phyloP scores from a whole-genome alignment of 2,329 filamentous ascomycete genomes.

The Calonectria fujianensis region DNA sequence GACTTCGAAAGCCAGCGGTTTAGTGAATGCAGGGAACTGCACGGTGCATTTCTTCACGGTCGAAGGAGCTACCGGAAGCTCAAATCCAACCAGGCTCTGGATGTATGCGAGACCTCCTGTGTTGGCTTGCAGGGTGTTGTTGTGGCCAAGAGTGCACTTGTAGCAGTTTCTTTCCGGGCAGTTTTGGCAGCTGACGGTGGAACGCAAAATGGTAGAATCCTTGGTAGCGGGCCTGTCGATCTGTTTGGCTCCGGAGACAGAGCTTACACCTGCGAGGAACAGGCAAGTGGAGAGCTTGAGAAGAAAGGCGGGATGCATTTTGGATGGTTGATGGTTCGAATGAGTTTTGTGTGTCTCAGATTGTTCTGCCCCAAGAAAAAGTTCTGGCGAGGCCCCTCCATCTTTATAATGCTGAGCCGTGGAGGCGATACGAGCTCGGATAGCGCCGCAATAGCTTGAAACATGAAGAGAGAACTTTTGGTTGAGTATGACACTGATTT shows the following conservation, averaged over 20 bases:
- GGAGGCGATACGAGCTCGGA: neutral
- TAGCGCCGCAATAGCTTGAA: neutral
- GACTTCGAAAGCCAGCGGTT: neutral
- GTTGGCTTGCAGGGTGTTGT: conserved; percentile 29
- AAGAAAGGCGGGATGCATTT: conserved; percentile 9
- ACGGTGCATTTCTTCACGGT: conserved; percentile 26
- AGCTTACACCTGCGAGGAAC: neutral
- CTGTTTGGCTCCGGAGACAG: conserved; percentile 19
- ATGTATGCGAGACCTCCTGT: conserved; percentile 30
- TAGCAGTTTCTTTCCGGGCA: conserved; percentile 32
- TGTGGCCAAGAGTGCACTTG: conserved; percentile 34
- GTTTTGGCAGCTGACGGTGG: conserved; percentile 21
- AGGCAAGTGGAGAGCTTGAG: conserved; percentile 13
- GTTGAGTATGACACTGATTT: conserved; percentile 4
- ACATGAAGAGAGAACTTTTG: neutral
- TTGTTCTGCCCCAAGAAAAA: neutral
- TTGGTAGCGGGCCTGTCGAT: conserved; percentile 27
- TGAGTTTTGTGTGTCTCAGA: neutral
- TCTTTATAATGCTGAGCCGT: neutral
- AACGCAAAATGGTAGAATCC: conserved; percentile 36
- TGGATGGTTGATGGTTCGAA: neutral
- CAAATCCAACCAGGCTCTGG: conserved; percentile 29
- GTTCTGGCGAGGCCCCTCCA: neutral
- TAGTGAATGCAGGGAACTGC: conserved; percentile 29
- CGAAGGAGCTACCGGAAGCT: conserved; percentile 24